phyloP scores from a whole-genome alignment of 169 alveolate species.

The Theileria sp. region DNA sequence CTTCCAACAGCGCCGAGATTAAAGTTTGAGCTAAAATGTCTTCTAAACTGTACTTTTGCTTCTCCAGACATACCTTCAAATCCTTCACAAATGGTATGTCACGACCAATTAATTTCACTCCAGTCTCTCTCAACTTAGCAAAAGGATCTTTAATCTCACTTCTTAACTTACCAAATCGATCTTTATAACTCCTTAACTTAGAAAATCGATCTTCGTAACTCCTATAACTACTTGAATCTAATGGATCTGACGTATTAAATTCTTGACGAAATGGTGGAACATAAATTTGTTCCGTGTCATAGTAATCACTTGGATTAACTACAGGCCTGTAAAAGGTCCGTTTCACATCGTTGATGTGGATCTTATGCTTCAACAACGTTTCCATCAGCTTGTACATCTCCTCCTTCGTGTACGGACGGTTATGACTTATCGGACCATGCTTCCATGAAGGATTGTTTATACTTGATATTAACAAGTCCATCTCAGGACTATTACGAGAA shows the following conservation, averaged over 20 bases:
- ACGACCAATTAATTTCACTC: neutral
- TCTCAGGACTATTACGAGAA: conserved; percentile 11
- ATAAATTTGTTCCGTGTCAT: neutral
- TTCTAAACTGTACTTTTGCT: conserved; percentile 11
- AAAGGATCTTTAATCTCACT: neutral
- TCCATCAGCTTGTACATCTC: neutral
- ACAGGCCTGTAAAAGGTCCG: neutral
- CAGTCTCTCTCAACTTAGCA: conserved; percentile 4
- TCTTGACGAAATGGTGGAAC: neutral
- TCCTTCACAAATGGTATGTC: conserved; percentile 1
- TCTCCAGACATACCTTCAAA: conserved; percentile 3
- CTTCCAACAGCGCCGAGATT: conserved; percentile 32
- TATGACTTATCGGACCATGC: neutral
- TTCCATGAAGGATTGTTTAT: conserved; percentile 3
- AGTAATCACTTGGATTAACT: neutral
- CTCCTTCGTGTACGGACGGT: neutral
- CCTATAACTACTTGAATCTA: too few species aligned
- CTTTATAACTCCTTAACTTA: too few species aligned
- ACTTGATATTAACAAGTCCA: neutral
- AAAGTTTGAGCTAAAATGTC: conserved; percentile 40
- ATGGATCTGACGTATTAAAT: neutral
- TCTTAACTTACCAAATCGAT: too few species aligned
- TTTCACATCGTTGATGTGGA: conserved; percentile 2
- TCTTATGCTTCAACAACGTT: neutral
- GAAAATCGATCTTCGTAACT: too few species aligned